A percentile compares a stretch with the other conserved stretches of the same genome.
Evolutionary conservation across 495 filamentous ascomycete species (phyloP).

Genomic region (Xylaria venustula): DNA sequence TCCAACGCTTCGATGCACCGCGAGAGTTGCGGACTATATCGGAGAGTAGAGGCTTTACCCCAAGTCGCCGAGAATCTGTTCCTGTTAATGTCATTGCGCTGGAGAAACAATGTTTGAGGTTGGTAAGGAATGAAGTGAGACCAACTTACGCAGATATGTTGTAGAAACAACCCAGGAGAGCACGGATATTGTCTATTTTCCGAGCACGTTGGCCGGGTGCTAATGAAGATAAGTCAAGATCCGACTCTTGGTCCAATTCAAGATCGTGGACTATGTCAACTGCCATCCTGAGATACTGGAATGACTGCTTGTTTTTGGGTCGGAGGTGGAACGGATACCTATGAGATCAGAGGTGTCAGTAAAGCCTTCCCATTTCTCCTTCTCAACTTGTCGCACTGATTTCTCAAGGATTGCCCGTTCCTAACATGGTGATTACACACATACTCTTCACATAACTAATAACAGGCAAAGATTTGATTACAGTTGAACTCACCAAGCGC

Average conservation of each 20-base stretch:
- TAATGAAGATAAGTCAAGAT: slow-evolving; percentile 12
- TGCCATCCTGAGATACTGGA: slow-evolving; percentile 47
- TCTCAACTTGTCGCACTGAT: too few species aligned
- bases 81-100: background rate
- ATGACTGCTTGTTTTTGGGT: slow-evolving; percentile 41
- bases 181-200: slow-evolving; percentile 36
- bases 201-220: slow-evolving; percentile 12
- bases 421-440: too few species aligned
- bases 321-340: slow-evolving; percentile 52
- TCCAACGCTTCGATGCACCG: slow-evolving; percentile 37
- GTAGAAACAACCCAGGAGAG: slow-evolving; percentile 40
- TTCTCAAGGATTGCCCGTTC: too few species aligned
- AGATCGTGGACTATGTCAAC: slow-evolving; percentile 46
- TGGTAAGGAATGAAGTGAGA: background rate
- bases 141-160: slow-evolving; percentile 33
- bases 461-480: background rate
- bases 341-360: background rate
- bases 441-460: too few species aligned
- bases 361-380: background rate
- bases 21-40: slow-evolving; percentile 32
- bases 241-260: slow-evolving; percentile 37
- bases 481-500: slow-evolving; percentile 40
- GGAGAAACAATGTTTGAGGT: background rate
- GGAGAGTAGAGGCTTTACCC: slow-evolving; percentile 24
- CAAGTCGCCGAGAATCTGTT: slow-evolving; percentile 34